These are phyloP conservation scores for Tylopilus plumbeoviolaceoides DNA, from an alignment of 768 basidiomycete genomes.

Conservation along the genomic window DNA sequence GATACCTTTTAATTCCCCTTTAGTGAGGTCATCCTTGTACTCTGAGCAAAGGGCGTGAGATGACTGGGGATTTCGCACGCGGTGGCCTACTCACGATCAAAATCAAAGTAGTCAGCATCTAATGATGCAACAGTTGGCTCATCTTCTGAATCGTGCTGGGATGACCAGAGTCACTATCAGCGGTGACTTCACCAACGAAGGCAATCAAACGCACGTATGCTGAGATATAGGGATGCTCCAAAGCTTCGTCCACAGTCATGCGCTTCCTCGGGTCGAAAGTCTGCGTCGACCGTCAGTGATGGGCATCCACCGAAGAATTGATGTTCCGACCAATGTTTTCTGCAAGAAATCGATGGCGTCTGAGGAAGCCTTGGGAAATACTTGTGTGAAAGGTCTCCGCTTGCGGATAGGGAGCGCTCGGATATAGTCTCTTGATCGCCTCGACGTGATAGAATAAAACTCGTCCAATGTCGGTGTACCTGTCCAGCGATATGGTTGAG, in stretches of 20 bases:
- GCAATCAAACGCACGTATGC: slow-evolving; percentile 53
- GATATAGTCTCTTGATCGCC: slow-evolving; percentile 83
- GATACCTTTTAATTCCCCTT: slow-evolving; percentile 65
- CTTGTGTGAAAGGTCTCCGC: slow-evolving; percentile 58
- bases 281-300: slow-evolving; percentile 26
- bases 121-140: slow-evolving; percentile 81
- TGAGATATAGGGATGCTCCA: slow-evolving; percentile 77
- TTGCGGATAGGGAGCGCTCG: slow-evolving; percentile 82
- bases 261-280: slow-evolving; percentile 89
- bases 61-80: not conserved
- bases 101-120: slow-evolving; percentile 85
- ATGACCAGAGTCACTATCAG: slow-evolving; percentile 5
- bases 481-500: slow-evolving; percentile 26
- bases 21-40: slow-evolving; percentile 71
- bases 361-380: slow-evolving; percentile 76
- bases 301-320: slow-evolving; percentile 27
- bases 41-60: slow-evolving; percentile 33
- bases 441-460: slow-evolving; percentile 85
- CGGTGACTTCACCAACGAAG: not conserved
- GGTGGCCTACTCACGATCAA: slow-evolving; percentile 57
- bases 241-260: slow-evolving; percentile 75
- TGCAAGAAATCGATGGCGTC: slow-evolving; percentile 70
- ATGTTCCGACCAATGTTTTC: slow-evolving; percentile 55
- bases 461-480: slow-evolving; percentile 86
- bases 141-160: slow-evolving; percentile 81